Conservation (phyloP, 2,329 filamentous ascomycete genomes). For the Cadophora malorum region DNA sequence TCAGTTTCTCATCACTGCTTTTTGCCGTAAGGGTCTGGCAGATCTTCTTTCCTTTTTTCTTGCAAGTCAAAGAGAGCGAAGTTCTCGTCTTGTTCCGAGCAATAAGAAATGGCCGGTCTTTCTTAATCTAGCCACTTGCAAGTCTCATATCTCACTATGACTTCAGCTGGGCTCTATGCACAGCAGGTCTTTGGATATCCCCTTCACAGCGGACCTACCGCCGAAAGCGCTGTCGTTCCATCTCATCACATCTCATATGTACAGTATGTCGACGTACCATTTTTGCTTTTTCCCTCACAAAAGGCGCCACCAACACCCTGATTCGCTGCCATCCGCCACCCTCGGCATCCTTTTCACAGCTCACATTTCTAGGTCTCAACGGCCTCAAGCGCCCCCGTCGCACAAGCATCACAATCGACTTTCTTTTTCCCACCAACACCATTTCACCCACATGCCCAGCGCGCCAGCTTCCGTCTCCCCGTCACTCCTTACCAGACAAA, state of each 20-base stretch:
- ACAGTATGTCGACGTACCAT: not conserved
- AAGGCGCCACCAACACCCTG: not conserved
- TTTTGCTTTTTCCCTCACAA: not conserved
- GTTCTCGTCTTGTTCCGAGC: not conserved
- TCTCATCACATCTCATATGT: not conserved
- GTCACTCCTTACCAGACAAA: not conserved
- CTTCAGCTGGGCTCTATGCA: not conserved
- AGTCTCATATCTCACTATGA: not conserved
- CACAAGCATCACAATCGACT: not conserved
- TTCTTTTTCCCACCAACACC: not conserved
- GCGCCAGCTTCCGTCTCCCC: not conserved
- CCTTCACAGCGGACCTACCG: not conserved
- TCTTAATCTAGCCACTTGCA: not conserved
- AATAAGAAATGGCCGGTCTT: not conserved
- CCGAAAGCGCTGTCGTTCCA: not conserved
- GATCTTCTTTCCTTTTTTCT: not conserved
- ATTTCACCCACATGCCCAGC: not conserved
- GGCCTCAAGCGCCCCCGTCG: not conserved
- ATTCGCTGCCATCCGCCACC: not conserved
- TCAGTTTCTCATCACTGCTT: not conserved
- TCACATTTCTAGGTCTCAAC: not conserved
- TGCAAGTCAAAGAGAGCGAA: not conserved
- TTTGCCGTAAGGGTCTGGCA: not conserved
- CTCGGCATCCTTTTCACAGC: not conserved
- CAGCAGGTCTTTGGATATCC: not conserved